Evolutionary conservation across 768 basidiomycete species (phyloP).

Genomic region (Peribolospora baueri): DNA sequence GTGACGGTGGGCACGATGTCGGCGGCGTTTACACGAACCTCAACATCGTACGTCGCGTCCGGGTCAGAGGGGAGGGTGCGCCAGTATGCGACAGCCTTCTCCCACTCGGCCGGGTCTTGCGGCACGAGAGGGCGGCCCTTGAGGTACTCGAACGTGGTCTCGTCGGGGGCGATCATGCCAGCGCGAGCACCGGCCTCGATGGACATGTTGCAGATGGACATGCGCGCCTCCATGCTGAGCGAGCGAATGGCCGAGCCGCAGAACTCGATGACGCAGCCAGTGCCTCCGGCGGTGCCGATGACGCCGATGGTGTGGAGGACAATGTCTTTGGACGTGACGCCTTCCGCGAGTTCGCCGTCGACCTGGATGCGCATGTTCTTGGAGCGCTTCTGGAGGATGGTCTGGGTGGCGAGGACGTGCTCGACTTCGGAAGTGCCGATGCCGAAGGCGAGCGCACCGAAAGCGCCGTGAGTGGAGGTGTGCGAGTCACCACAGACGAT

Average conservation of each 20-base stretch:
- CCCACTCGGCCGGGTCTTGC: conserved; percentile 55
- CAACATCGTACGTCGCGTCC: conserved; percentile 60
- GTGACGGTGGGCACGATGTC: conserved; percentile 77
- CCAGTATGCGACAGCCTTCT: conserved; percentile 67
- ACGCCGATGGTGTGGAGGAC: conserved; percentile 71
- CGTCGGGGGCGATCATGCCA: conserved; percentile 72
- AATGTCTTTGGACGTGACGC: conserved; percentile 72
- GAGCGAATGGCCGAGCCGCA: conserved; percentile 31
- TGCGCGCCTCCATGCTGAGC: conserved; percentile 39
- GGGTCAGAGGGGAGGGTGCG: conserved; percentile 50
- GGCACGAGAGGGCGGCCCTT: conserved; percentile 56
- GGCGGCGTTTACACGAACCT: conserved; percentile 51
- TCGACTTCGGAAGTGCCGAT: conserved; percentile 88
- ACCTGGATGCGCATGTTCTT: conserved; percentile 86
- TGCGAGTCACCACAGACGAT: conserved; percentile 77
- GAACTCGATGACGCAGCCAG: conserved; percentile 74
- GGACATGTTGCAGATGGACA: conserved; percentile 63
- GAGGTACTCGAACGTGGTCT: conserved; percentile 63
- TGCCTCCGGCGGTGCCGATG: conserved; percentile 84
- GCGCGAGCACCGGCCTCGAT: conserved; percentile 83
- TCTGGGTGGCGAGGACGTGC: conserved; percentile 80
- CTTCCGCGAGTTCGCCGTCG: conserved; percentile 53
- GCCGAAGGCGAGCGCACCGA: conserved; percentile 76
- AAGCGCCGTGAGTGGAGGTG: conserved; percentile 80
- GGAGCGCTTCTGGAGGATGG: conserved; percentile 57